Evolutionary conservation across 2,329 filamentous ascomycete species (phyloP).

Genomic region (Bipolaris oryzae): DNA sequence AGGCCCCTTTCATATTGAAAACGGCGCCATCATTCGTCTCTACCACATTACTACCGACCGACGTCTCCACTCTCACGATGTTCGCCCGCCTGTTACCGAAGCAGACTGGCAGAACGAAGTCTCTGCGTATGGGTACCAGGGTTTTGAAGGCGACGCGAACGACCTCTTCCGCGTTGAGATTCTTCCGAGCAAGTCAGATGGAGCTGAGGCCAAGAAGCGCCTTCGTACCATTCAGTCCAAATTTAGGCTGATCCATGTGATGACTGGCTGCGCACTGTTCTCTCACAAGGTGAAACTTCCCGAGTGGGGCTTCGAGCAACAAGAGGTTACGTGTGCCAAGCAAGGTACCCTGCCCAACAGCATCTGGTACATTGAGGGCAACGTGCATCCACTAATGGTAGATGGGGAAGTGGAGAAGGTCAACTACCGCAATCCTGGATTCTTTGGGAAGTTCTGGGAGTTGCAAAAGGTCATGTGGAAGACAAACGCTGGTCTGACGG

Average conservation of each 20-base stretch:
- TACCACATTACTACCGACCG: conserved; percentile 85
- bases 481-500: conserved; percentile 93
- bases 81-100: conserved; percentile 62
- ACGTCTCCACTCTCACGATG: conserved; percentile 93
- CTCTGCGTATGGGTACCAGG: conserved; percentile 95
- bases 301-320: conserved; percentile 96
- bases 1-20: conserved; percentile 71
- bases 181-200: conserved; percentile 83
- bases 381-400: conserved; percentile 79
- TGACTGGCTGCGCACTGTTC: conserved; percentile 96
- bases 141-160: conserved; percentile 95
- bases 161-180: conserved; percentile 96
- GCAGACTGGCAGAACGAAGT: conserved; percentile 89
- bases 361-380: conserved; percentile 94
- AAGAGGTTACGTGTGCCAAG: conserved; percentile 96
- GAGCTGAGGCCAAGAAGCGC: conserved; percentile 77
- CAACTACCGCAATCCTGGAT: conserved; percentile 93
- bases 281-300: conserved; percentile 99
- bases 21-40: conserved; percentile 80
- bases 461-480: conserved; percentile 98
- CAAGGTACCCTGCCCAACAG: conserved; percentile 94
- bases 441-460: conserved; percentile 98
- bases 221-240: conserved; percentile 95
- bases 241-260: conserved; percentile 91
- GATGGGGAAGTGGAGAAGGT: conserved; percentile 77